Evolutionary conservation across 2,329 filamentous ascomycete species (phyloP).

Genomic region (Fusarium nanum): DNA sequence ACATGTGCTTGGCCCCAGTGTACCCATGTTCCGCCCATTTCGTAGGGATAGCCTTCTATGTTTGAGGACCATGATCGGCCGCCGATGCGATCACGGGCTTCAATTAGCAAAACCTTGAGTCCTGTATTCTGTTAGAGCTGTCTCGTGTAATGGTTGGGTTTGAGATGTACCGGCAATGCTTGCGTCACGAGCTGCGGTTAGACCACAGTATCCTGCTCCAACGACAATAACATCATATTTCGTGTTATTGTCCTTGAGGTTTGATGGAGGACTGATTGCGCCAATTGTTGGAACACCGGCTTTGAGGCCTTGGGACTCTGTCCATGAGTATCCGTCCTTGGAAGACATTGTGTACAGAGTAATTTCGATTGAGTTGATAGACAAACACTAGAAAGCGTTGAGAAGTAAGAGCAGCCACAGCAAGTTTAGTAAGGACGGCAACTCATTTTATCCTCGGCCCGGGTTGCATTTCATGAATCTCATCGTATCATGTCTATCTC

Average conservation of each 20-base stretch:
- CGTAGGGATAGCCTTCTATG: conserved; percentile 57
- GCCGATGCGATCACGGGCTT: conserved; percentile 61
- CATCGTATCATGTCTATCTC: neutral
- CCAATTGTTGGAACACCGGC: conserved; percentile 49
- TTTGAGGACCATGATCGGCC: conserved; percentile 60
- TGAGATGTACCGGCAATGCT: conserved; percentile 41
- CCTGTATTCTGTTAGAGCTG: conserved; percentile 32
- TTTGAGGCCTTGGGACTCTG: conserved; percentile 45
- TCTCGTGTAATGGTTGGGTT: too few relatives aligned
- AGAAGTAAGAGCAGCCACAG: neutral
- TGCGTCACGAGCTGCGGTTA: conserved; percentile 47
- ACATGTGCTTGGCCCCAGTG: conserved; percentile 58
- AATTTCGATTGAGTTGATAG: fast-evolving
- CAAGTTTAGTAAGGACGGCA: conserved; percentile 13
- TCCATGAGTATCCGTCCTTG: conserved; percentile 50
- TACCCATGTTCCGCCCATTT: conserved; percentile 64
- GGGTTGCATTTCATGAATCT: neutral
- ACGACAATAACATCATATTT: conserved; percentile 48
- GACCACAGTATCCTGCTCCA: conserved; percentile 49
- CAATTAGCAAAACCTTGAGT: conserved; percentile 56
- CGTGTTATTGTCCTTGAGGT: conserved; percentile 16
- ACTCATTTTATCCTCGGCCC: conserved; percentile 28
- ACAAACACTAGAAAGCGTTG: neutral
- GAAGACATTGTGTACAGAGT: conserved; percentile 40
- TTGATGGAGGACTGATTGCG: conserved; percentile 45